These are phyloP conservation scores for Craspedostauros australis DNA, from an alignment of 108 stramenopile genomes.

Conservation along the genomic window DNA sequence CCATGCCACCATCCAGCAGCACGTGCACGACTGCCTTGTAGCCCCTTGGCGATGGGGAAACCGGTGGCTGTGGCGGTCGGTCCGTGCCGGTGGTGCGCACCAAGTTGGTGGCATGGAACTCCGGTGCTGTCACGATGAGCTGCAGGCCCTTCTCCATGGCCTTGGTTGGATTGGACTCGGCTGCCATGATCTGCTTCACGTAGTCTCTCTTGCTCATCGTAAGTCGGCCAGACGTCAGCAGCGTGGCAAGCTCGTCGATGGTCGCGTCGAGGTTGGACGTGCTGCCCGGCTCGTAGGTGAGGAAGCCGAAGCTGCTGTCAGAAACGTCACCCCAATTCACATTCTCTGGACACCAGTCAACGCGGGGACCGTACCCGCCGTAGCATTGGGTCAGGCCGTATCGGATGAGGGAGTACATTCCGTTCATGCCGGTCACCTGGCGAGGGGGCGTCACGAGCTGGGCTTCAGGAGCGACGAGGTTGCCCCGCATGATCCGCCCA, in stretches of 20 bases:
- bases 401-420: slow-evolving; percentile 38
- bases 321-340: slow-evolving; percentile 20
- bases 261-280: no score
- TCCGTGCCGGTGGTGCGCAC: not conserved
- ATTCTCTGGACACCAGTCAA: slow-evolving; percentile 30
- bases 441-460: slow-evolving; percentile 31
- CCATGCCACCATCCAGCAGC: slow-evolving; percentile 39
- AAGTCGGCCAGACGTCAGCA: slow-evolving; percentile 53
- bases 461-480: slow-evolving; percentile 44
- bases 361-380: slow-evolving; percentile 43
- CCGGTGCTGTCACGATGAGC: slow-evolving; percentile 33
- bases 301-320: no score
- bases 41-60: slow-evolving; percentile 16
- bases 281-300: no score
- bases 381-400: slow-evolving; percentile 45
- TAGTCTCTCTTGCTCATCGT: slow-evolving; percentile 19
- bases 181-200: slow-evolving; percentile 26
- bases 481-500: slow-evolving; percentile 26
- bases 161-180: slow-evolving; percentile 1
- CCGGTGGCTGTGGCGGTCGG: not conserved
- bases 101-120: slow-evolving; percentile 55
- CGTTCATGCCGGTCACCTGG: slow-evolving; percentile 28
- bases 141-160: slow-evolving; percentile 11
- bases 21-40: slow-evolving; percentile 61
- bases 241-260: slow-evolving; percentile 37